Evolutionary conservation across 805 yeast species (phyloP).

Genomic region (Saccharomycopsis sp.): DNA sequence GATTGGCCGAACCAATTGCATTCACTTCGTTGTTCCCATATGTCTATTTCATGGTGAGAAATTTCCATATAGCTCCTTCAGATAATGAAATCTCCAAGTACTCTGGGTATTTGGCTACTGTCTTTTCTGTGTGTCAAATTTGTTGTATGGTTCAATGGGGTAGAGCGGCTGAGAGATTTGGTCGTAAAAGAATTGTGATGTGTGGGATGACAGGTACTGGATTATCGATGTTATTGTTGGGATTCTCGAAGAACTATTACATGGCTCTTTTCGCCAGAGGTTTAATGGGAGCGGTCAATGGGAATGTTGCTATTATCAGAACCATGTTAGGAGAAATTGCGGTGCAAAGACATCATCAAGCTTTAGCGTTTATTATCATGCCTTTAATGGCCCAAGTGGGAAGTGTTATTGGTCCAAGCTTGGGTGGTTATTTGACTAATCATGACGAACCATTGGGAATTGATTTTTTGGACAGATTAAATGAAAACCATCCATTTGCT

Average conservation of each 20-base stretch:
- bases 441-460: conserved; percentile 31
- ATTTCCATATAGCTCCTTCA: conserved; percentile 38
- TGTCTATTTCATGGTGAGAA: conserved; percentile 52
- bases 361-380: conserved; percentile 48
- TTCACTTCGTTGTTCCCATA: conserved; percentile 58
- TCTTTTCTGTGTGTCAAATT: conserved; percentile 51
- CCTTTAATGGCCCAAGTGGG: conserved; percentile 58
- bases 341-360: conserved; percentile 44
- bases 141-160: conserved; percentile 56
- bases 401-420: conserved; percentile 47
- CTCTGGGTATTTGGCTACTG: conserved; percentile 51
- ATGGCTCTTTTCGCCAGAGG: conserved; percentile 47
- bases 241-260: conserved; percentile 42
- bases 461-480: no score
- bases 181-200: conserved; percentile 46
- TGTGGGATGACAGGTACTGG: conserved; percentile 44
- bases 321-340: conserved; percentile 57
- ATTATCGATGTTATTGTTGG: conserved; percentile 37
- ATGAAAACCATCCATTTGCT: conserved; percentile 37
- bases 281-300: conserved; percentile 47
- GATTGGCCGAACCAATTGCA: conserved; percentile 54
- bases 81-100: conserved; percentile 45
- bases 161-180: conserved; percentile 38
- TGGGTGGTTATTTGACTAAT: conserved; percentile 43
- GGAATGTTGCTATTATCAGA: conserved; percentile 53